Conservation (phyloP, 179 eudicot genomes). For the Nepenthes alata region DNA sequence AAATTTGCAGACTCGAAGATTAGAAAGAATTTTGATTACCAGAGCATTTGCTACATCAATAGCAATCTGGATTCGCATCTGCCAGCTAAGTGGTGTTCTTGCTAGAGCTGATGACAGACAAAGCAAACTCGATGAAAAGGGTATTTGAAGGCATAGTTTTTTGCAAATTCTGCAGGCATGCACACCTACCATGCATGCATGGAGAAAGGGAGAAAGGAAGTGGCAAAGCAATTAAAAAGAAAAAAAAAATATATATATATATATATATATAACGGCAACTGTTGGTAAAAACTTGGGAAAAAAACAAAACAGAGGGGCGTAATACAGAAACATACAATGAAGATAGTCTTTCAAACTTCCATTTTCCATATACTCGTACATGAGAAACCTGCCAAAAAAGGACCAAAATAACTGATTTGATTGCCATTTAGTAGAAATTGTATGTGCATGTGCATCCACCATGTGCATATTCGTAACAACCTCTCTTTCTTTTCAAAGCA, state of each 20-base stretch:
- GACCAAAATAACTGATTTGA: neutral
- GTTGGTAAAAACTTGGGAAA: neutral
- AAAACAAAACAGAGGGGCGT: neutral
- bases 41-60: conserved; percentile 95
- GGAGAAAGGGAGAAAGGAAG: conserved; percentile 3
- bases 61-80: conserved; percentile 82
- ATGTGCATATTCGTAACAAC: conserved; percentile 20
- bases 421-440: neutral
- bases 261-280: too few relatives aligned
- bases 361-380: conserved; percentile 83
- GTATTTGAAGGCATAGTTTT: too few relatives aligned
- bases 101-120: conserved; percentile 46
- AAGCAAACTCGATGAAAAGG: neutral
- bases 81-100: conserved; percentile 66
- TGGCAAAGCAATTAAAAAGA: neutral
- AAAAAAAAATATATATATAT: neutral
- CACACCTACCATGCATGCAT: too few relatives aligned
- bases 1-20: neutral
- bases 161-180: too few relatives aligned
- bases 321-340: conserved; percentile 44
- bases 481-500: conserved; percentile 65
- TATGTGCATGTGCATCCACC: neutral
- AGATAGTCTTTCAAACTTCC: conserved; percentile 97
- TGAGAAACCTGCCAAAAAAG: conserved; percentile 57
- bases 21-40: conserved; percentile 28